Conservation (phyloP, 352 stramenopile species). For the Phytophthora idaei region DNA sequence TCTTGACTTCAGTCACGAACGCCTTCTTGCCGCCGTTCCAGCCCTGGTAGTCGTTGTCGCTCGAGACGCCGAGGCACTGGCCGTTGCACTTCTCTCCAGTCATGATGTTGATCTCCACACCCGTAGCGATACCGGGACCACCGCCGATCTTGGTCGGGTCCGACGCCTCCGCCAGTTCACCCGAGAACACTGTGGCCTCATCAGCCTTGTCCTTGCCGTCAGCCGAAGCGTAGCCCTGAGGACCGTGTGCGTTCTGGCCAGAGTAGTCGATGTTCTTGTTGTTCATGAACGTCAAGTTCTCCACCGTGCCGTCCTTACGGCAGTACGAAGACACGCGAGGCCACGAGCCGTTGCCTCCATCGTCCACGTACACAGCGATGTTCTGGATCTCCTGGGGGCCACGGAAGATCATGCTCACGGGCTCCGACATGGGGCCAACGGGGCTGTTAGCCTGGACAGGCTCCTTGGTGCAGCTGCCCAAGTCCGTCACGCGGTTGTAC, state of each 20-base stretch:
- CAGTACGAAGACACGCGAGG: conserved; percentile 61
- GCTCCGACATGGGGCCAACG: conserved; percentile 63
- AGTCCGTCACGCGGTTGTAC: conserved; percentile 60
- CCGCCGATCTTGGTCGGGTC: conserved; percentile 35
- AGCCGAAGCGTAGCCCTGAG: conserved; percentile 54
- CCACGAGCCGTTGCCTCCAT: conserved; percentile 39
- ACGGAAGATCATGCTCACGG: conserved; percentile 69
- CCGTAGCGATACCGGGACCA: conserved; percentile 54
- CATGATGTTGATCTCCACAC: conserved; percentile 76
- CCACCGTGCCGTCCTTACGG: conserved; percentile 24
- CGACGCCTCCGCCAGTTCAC: conserved; percentile 50
- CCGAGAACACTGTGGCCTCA: conserved; percentile 44
- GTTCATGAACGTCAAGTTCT: conserved; percentile 80
- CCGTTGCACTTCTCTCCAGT: conserved; percentile 46
- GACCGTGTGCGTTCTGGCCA: conserved; percentile 37
- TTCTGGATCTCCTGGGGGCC: conserved; percentile 64
- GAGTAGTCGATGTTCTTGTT: conserved; percentile 79
- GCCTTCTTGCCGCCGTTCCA: conserved; percentile 69
- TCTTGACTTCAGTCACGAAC: conserved; percentile 69
- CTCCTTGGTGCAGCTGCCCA: conserved; percentile 45
- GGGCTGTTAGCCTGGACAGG: conserved; percentile 48
- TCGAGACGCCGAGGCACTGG: conserved; percentile 43
- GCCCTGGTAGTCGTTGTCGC: conserved; percentile 57
- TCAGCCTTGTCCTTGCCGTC: conserved; percentile 41
- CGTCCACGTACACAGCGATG: conserved; percentile 60